phyloP scores from a whole-genome alignment of 1,139 yeast species.

The Oligophagozyma castellii region DNA sequence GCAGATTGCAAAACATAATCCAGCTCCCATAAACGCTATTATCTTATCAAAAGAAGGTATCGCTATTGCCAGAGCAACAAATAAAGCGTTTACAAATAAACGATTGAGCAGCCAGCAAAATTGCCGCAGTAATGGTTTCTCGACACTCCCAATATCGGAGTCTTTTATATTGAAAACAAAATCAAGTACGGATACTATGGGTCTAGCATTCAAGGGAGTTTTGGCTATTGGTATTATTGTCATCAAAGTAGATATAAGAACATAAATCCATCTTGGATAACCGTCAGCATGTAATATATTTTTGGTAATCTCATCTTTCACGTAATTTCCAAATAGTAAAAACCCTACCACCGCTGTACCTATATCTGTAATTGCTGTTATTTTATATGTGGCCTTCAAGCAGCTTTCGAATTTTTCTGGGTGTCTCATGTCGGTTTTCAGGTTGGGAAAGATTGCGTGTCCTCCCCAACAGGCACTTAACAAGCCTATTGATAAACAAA shows the following conservation, averaged over 20 bases:
- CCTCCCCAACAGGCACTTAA: conserved; percentile 89
- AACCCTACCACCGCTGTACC: conserved; percentile 72
- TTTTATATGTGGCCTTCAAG: conserved; percentile 42
- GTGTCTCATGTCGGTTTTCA: conserved; percentile 72
- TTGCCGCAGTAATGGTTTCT: conserved; percentile 7
- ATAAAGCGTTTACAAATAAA: conserved; percentile 28
- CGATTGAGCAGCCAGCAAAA: conserved; percentile 21
- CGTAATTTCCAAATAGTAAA: conserved; percentile 70
- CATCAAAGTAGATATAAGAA: conserved; percentile 53
- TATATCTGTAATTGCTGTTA: conserved; percentile 58
- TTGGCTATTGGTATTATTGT: conserved; percentile 79
- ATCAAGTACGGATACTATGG: conserved; percentile 63
- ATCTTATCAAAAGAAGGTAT: conserved; percentile 72
- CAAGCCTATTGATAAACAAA: conserved; percentile 55
- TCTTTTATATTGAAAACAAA: conserved; percentile 27
- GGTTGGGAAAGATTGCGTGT: conserved; percentile 73
- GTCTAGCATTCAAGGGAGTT: conserved; percentile 77
- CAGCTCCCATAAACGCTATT: conserved; percentile 72
- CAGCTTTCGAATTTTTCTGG: conserved; percentile 41
- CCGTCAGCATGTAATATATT: conserved; percentile 57
- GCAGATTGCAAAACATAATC: conserved; percentile 71
- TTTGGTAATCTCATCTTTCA: conserved; percentile 74
- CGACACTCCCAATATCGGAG: conserved; percentile 8
- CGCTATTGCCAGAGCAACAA: conserved; percentile 40
- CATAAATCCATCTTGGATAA: conserved; percentile 55